Base-by-base conservation (phyloP, 257 asterid species). In the Solanum rostratum region DNA sequence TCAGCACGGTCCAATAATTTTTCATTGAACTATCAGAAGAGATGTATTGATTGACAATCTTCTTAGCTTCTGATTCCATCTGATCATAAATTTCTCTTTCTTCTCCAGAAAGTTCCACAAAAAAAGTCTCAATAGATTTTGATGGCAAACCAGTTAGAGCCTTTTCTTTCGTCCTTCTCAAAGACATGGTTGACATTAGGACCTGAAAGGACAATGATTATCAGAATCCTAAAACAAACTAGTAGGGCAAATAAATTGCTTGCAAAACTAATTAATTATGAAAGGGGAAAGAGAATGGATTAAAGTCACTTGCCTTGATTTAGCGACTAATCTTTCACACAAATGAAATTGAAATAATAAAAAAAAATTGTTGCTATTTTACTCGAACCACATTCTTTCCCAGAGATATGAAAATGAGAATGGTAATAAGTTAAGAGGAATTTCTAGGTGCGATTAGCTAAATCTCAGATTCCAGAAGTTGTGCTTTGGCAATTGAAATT, bases 131-230 rank as follows among this genome's bases (percentile, higher is more conserved):
- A 39, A 92, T 87, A 85, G 83, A 90, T 91, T 95, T 95, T 63
- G 93, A 39, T 82, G 99, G 97, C 86, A 95, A 89, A 60, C 90
- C 91, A 87, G 86, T 79, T 89, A 93, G 86, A 30, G 85, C 87
- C 88, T 91, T 91, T 19, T 93, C 98, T 85, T 95, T 94, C 54
- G 94, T 95, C 90, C 97, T 91, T 89, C 99, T 93, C 92, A 95
- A 90, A 79, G 95, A 91, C 89, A 95, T 89, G 79, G 95, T 82
- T 76, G 93, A 92, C 95, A 94, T 91, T 30, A 95, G 93, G 79
- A 91, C 97, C 99, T 95, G 90, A 70, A 60, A 83, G 39, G 79
- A 24, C 49, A 83, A 83, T 22, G 50, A 45, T 30, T 27, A 78
- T 78, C 63, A 49, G 46, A 78, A 78, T 78, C 82, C 62, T 46